Conservation (phyloP, 1,139 yeast species). For the Kodamaea arcana region DNA sequence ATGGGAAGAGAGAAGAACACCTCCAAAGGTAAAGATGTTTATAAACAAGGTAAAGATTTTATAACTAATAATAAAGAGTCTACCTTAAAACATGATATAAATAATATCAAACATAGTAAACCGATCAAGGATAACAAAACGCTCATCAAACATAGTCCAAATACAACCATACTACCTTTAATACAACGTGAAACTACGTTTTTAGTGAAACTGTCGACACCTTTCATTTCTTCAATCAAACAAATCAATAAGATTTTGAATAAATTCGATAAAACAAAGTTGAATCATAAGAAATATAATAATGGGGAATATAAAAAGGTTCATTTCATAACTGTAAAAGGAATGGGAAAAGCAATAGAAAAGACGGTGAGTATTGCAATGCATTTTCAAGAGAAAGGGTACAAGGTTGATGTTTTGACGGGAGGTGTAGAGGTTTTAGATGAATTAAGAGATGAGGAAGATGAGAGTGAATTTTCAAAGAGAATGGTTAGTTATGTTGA, state of each 20-base stretch:
- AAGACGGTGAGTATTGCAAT: constrained; percentile 52
- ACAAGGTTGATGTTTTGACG: constrained; percentile 52
- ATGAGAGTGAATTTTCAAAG: constrained; percentile 40
- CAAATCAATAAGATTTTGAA: constrained; percentile 46
- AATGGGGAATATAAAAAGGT: constrained; percentile 36
- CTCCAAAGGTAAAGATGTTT: too few species aligned
- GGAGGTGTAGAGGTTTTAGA: constrained; percentile 61
- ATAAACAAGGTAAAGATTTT: too few species aligned
- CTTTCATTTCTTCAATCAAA: constrained; percentile 60
- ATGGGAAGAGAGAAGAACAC: too few species aligned
- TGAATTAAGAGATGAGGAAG: constrained; percentile 43
- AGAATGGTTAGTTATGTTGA: constrained; percentile 60
- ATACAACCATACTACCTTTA: constrained; percentile 24
- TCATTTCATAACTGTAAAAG: constrained; percentile 49
- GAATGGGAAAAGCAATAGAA: constrained; percentile 65
- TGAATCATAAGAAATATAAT: constrained; percentile 32
- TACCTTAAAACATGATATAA: too few species aligned
- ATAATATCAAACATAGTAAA: too few species aligned
- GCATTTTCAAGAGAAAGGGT: constrained; percentile 42
- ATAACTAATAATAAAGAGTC: too few species aligned
- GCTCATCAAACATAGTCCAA: constrained; percentile 46
- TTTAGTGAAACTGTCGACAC: constrained; percentile 55
- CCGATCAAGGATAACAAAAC: constrained; percentile 11
- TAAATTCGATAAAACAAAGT: constrained; percentile 27
- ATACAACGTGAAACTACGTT: constrained; percentile 46